A percentile compares a stretch with the other conserved stretches of the same genome.
phyloP scores from a whole-genome alignment of 2,329 filamentous ascomycete genomes.

The Aspergillus texensis region DNA sequence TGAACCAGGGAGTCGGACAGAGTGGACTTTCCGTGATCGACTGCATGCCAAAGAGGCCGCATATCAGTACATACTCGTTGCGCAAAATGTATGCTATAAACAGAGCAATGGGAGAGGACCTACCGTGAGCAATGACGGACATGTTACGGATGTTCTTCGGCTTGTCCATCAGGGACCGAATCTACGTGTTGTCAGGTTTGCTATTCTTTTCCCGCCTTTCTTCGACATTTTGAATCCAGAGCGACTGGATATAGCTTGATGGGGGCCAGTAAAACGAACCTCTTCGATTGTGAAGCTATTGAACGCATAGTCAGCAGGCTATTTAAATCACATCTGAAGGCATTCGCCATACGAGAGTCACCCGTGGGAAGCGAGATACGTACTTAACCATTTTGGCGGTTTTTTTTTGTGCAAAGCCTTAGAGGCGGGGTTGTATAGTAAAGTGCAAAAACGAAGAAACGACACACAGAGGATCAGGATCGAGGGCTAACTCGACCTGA shows the following conservation, averaged over 20 bases:
- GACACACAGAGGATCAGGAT: constrained; percentile 45
- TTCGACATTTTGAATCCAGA: not conserved
- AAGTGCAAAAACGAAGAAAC: constrained; percentile 31
- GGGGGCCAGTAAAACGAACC: constrained; percentile 51
- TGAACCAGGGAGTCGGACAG: constrained; percentile 98
- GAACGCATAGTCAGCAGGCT: constrained; percentile 34
- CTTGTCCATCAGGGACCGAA: constrained; percentile 53
- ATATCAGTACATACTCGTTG: not conserved
- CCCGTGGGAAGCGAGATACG: constrained; percentile 53
- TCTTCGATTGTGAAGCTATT: constrained; percentile 96
- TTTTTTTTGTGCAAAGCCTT: constrained; percentile 40
- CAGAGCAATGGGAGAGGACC: constrained; percentile 29
- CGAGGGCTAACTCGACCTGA: constrained; percentile 49
- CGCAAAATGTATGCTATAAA: not conserved
- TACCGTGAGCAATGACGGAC: constrained; percentile 99
- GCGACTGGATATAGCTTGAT: not conserved
- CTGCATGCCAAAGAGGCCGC: constrained; percentile 38
- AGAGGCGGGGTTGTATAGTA: constrained; percentile 43
- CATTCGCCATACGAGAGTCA: not conserved
- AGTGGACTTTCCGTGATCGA: constrained; percentile 99
- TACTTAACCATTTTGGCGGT: constrained; percentile 99
- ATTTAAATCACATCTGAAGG: not conserved
- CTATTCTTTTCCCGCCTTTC: not conserved
- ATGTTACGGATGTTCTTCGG: constrained; percentile 80
- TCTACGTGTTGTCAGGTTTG: constrained; percentile 34